These are phyloP conservation scores for Abrus pulchellus DNA, from an alignment of 306 rosid genomes.

Conservation along the genomic window DNA sequence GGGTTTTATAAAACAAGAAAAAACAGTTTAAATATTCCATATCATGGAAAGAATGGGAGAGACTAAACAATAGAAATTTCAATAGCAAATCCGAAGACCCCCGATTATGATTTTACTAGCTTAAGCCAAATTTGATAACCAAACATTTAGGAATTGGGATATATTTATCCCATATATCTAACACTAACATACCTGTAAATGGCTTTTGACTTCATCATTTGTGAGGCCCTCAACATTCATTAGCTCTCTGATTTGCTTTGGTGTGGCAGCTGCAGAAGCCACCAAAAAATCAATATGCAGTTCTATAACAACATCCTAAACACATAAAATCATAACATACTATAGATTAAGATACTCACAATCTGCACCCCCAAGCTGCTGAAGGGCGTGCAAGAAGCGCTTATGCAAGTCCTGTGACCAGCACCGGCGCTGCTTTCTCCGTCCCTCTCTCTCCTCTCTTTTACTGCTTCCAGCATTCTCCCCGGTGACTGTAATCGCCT, in stretches of 20 bases:
- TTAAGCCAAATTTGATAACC: constrained; percentile 13
- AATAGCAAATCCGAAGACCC: neutral
- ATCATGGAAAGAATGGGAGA: neutral
- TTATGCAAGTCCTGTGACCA: constrained; percentile 96
- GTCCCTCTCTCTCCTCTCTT: constrained; percentile 73
- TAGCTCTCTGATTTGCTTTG: constrained; percentile 89
- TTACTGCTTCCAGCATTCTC: constrained; percentile 52
- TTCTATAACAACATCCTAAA: constrained; percentile 8
- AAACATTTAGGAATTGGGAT: neutral
- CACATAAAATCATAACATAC: constrained; percentile 18
- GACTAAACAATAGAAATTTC: neutral
- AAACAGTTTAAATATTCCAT: neutral
- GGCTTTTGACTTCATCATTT: constrained; percentile 99
- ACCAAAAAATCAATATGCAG: constrained; percentile 23
- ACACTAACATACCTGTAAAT: constrained; percentile 80
- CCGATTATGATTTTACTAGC: neutral
- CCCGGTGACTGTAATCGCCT: constrained; percentile 36
- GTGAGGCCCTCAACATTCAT: constrained; percentile 97
- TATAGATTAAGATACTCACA: constrained; percentile 55
- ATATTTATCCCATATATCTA: neutral
- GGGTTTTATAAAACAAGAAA: constrained; percentile 4
- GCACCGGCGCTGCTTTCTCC: constrained; percentile 84
- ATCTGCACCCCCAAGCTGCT: constrained; percentile 91
- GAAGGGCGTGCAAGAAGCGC: constrained; percentile 85
- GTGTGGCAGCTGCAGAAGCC: constrained; percentile 82